Evolutionary conservation across 73 alveolate genomes (phyloP).

Genomic region (Vitrella brassicaformis): DNA sequence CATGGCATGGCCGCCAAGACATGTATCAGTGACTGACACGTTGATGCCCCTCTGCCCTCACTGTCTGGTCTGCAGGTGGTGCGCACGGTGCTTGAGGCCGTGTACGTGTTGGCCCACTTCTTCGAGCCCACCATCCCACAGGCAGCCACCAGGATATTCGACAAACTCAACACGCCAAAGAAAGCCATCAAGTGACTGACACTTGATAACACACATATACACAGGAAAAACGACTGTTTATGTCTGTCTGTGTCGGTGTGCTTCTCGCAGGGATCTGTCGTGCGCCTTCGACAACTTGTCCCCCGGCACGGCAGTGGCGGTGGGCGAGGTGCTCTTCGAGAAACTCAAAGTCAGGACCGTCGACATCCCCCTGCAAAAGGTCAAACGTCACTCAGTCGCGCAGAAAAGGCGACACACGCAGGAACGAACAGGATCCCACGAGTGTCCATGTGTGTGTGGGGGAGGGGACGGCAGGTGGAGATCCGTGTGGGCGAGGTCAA

Average conservation of each 20-base stretch:
- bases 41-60: too few relatives aligned
- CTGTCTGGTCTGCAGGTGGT: not conserved
- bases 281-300: not conserved
- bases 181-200: not conserved
- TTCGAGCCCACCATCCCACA: slow-evolving; percentile 21
- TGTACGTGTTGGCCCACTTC: slow-evolving; percentile 25
- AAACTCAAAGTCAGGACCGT: not conserved
- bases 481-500: not conserved
- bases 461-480: too few relatives aligned
- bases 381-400: too few relatives aligned
- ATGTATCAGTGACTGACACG: too few relatives aligned
- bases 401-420: too few relatives aligned
- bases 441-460: too few relatives aligned
- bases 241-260: too few relatives aligned
- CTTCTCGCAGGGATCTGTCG: not conserved
- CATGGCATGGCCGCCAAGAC: too few relatives aligned
- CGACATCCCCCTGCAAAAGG: too few relatives aligned
- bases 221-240: too few relatives aligned
- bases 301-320: not conserved
- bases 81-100: slow-evolving; percentile 3
- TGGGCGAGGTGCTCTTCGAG: not conserved
- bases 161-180: not conserved
- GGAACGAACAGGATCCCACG: too few relatives aligned
- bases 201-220: too few relatives aligned
- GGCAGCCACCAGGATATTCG: not conserved